Base-by-base conservation (phyloP, 2,329 filamentous ascomycete genomes). In the Bertia moriformis region DNA sequence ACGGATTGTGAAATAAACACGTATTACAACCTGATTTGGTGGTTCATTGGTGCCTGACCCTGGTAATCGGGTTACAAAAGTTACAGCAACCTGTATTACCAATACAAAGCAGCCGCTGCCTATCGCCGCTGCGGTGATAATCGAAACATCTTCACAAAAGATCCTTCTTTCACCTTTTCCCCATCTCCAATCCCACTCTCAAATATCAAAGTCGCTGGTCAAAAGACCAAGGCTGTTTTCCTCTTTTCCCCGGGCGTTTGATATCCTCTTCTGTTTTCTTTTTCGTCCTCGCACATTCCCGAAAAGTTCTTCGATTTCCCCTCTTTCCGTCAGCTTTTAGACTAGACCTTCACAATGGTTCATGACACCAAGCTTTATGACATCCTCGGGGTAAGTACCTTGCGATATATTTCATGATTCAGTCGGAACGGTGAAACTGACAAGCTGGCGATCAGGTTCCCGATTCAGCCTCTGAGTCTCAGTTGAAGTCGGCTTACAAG, bases 401-500 rank as follows among this genome's bases (percentile, higher is more conserved):
- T 13, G 10, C 32, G 32, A 13, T n/a, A n/a, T n/a, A n/a, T n/a
- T n/a, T n/a, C n/a, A n/a, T n/a, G n/a, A n/a, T n/a, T n/a, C n/a
- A n/a, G n/a, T n/a, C 24, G 10, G n/a, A n/a, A 10, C 10, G 24
- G n/a, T 29, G 10, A n/a, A 29, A 29, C 24, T 29, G 24, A 29
- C 24, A n/a, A n/a, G 32, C 7, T 35, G 10, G 15, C 17, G 12
- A 14, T 12, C 48, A 93, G 85, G 83, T 93, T 49, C 47, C 82
- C 51, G 80, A 85, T 47, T 78, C 73, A 52, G 84, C 83, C 48
- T 81, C 81, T 42, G 89, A 96, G 52, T 67, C 79, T 49, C 83
- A 95, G 62, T 67, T 98, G 48, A 95, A 91, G 69, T 87, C 88
- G 54, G 87, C 79, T 50, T 93, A 91, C 72, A 87, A 85, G 61